Conservation (phyloP, 2,329 filamentous ascomycete genomes). For the Diaporthe ilicicola region DNA sequence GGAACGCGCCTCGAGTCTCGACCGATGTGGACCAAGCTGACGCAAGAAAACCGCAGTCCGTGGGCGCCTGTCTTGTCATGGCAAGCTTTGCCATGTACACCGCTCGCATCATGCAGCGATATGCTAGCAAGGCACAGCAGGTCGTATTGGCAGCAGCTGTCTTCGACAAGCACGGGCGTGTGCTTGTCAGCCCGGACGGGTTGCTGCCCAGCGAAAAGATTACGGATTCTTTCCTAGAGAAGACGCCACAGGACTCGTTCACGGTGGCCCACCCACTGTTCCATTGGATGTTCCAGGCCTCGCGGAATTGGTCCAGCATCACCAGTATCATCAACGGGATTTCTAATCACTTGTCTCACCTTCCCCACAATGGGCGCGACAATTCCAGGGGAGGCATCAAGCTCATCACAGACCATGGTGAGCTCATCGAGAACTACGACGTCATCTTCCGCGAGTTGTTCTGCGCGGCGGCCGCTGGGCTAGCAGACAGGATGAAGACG, state of each 20-base stretch:
- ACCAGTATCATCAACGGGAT: constrained; percentile 75
- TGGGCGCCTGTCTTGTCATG: constrained; percentile 68
- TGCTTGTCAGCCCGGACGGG: constrained; percentile 76
- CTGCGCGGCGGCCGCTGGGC: constrained; percentile 78
- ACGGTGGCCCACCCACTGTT: constrained; percentile 81
- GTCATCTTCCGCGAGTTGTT: constrained; percentile 84
- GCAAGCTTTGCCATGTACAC: constrained; percentile 63
- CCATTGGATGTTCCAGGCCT: constrained; percentile 86
- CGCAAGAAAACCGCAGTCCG: constrained; percentile 56
- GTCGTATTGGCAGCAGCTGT: constrained; percentile 68
- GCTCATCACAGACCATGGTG: constrained; percentile 61
- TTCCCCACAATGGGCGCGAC: constrained; percentile 51
- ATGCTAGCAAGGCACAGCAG: constrained; percentile 68
- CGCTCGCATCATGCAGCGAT: constrained; percentile 60
- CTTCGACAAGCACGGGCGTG: constrained; percentile 71
- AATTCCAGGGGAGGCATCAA: constrained; percentile 48
- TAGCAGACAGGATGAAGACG: constrained; percentile 73
- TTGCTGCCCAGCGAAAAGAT: constrained; percentile 78
- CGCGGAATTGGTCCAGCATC: constrained; percentile 78
- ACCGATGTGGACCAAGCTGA: constrained; percentile 18
- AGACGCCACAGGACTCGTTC: constrained; percentile 72
- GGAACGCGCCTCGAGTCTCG: constrained; percentile 16
- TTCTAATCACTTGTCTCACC: constrained; percentile 70
- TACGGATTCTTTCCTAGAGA: constrained; percentile 78
- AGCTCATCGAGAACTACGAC: constrained; percentile 74